Evolutionary conservation across 2,329 filamentous ascomycete species (phyloP).

Genomic region (Ramularia collo-cygni): DNA sequence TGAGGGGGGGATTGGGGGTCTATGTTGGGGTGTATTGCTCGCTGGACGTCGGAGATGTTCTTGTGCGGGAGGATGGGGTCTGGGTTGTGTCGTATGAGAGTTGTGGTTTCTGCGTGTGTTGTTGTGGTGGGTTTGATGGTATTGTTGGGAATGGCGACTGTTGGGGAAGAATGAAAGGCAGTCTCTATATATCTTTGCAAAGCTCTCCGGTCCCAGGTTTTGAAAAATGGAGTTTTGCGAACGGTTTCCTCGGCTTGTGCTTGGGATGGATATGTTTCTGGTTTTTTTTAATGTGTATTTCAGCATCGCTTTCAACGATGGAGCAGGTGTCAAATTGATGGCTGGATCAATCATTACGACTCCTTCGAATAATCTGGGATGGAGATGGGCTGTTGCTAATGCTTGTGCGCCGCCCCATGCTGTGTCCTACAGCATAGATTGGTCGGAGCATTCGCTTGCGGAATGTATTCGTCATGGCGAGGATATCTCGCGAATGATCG

Average conservation of each 20-base stretch:
- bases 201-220: not conserved
- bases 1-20: conserved; percentile 26
- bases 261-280: not conserved
- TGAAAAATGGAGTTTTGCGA: conserved; percentile 5
- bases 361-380: conserved; percentile 7
- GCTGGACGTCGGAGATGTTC: conserved; percentile 1
- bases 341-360: conserved; percentile 8
- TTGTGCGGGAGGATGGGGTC: not conserved
- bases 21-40: conserved; percentile 3
- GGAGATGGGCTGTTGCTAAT: conserved; percentile 2
- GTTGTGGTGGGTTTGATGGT: conserved; percentile 3
- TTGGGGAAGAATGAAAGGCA: conserved; percentile 6
- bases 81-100: conserved; percentile 2
- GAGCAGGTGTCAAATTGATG: not conserved
- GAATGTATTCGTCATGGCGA: conserved; percentile 76
- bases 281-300: conserved; percentile 3
- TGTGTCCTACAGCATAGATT: conserved; percentile 76
- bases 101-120: not conserved
- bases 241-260: conserved; percentile 1
- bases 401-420: conserved; percentile 66
- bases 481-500: conserved; percentile 74
- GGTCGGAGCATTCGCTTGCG: conserved; percentile 70
- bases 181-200: conserved; percentile 7
- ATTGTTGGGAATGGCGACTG: not conserved
- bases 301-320: conserved; percentile 1